Conservation (phyloP, 768 basidiomycete genomes). For the Phylloporus sp. region DNA sequence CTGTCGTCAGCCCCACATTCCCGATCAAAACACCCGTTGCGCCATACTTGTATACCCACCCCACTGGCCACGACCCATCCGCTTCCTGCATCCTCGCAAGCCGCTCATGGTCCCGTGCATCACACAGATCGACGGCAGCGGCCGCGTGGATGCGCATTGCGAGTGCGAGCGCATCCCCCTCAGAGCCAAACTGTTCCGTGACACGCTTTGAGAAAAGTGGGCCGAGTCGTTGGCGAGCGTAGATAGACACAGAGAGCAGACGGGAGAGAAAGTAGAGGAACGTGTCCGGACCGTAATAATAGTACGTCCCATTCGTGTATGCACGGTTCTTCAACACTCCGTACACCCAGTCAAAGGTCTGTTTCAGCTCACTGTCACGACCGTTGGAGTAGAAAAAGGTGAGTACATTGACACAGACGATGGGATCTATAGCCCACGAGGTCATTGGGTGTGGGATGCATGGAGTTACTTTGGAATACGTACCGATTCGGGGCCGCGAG, state of each 20-base stretch:
- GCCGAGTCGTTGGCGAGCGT: constrained; percentile 13
- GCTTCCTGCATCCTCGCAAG: constrained; percentile 14
- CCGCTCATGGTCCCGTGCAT: constrained; percentile 15
- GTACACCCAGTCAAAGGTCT: constrained; percentile 22
- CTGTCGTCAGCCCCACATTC: constrained; percentile 21
- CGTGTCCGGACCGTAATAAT: constrained; percentile 15
- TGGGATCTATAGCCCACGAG: constrained; percentile 5
- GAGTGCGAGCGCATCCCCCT: constrained; percentile 21
- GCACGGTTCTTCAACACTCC: constrained; percentile 21
- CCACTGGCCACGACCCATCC: constrained; percentile 21
- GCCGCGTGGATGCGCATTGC: constrained; percentile 18
- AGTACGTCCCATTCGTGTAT: constrained; percentile 17
- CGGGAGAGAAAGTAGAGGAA: constrained; percentile 23
- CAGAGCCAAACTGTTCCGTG: constrained; percentile 13
- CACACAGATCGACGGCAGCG: constrained; percentile 6
- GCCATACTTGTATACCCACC: constrained; percentile 18
- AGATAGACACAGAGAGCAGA: constrained; percentile 16
- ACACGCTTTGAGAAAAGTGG: constrained; percentile 17
- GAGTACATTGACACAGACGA: constrained; percentile 19
- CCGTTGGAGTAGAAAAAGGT: constrained; percentile 19
- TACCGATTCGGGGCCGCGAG: constrained; percentile 20
- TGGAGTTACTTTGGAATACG: not conserved
- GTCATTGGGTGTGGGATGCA: not conserved
- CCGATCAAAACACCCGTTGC: constrained; percentile 6
- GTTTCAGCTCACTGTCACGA: constrained; percentile 13